phyloP scores from a whole-genome alignment of 371 early-diverging fungal genomes.

The Mortierella sp. region DNA sequence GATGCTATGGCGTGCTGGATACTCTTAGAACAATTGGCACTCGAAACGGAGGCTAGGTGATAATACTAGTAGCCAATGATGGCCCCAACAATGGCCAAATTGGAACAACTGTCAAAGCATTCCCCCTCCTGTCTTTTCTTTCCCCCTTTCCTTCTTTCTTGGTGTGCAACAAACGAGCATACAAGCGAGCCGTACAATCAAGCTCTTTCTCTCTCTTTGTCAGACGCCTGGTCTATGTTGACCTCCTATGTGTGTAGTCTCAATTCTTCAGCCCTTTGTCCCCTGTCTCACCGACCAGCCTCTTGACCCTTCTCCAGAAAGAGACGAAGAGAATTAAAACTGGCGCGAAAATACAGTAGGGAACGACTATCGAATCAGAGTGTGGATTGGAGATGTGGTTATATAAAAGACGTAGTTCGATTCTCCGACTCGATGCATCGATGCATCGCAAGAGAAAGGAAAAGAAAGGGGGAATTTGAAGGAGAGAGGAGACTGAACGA shows the following conservation, averaged over 20 bases:
- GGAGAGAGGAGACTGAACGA: neutral
- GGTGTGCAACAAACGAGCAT: no score
- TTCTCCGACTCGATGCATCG: neutral
- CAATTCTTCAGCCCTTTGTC: neutral
- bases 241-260: neutral
- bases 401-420: neutral
- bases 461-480: neutral
- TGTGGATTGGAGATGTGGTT: neutral
- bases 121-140: no score
- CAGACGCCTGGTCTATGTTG: no score
- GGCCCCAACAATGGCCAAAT: no score
- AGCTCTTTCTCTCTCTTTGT: no score
- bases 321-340: neutral
- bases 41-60: no score
- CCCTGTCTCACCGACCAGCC: neutral
- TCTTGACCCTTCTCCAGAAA: neutral
- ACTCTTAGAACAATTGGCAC: neutral
- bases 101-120: no score
- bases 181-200: no score
- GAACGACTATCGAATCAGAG: neutral
- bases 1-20: neutral
- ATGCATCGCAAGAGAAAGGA: neutral
- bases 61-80: no score
- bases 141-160: no score
- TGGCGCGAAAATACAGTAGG: no score